Evolutionary conservation across 495 filamentous ascomycete species (phyloP), one percentile per base, ranked within the genome.

Genomic region (Podospora pseudopauciseta): DNA sequence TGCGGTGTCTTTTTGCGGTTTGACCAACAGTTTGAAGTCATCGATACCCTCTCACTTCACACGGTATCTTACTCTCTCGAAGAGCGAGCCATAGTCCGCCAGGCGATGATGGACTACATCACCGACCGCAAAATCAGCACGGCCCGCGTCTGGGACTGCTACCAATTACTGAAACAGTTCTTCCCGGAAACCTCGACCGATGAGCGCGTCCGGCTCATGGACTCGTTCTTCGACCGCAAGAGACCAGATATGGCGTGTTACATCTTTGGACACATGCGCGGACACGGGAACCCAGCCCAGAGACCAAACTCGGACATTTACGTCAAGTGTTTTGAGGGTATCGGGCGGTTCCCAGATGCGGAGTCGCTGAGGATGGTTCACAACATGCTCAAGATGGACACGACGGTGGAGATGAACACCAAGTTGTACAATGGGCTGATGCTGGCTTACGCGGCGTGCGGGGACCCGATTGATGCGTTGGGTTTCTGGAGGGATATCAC

Each of bases 371-470:
- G 88, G 66, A 84, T 89, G 53, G 85, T 96, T 18, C 91, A 96
- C 75, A 97, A 97, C 72, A 93, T 96, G 86, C 83, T 97, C 60
- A 97, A 96, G 78, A 87, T 98, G 69, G 95, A 98, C 78, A 80
- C 87, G 9, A 83, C 86, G 57, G 82, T 98, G 49, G 89, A 95
- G 67, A 82, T 90, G 18, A 89, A 87, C 74, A 97, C 94, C 2
- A 80, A 80, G 61, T 76, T 98, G 0, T 83, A 88, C 63, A 97
- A 97, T 71, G 85, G 89, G 0, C 80, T 99, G 28, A 97, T 99
- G 90, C 81, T 94, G 28, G 95, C 90, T 0, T 94, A 96, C 73
- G 84, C 85, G 2, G 84, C 85, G 1, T 91, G 88, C 74, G 90
- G 84, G 1, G 81, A 87, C 62, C 81, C 88, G 0, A 77, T 83